A percentile compares a stretch with the other conserved stretches of the same genome.
These are phyloP conservation scores for Thelonectria olida DNA, from an alignment of 2,329 filamentous ascomycete species.

Conservation along the genomic window DNA sequence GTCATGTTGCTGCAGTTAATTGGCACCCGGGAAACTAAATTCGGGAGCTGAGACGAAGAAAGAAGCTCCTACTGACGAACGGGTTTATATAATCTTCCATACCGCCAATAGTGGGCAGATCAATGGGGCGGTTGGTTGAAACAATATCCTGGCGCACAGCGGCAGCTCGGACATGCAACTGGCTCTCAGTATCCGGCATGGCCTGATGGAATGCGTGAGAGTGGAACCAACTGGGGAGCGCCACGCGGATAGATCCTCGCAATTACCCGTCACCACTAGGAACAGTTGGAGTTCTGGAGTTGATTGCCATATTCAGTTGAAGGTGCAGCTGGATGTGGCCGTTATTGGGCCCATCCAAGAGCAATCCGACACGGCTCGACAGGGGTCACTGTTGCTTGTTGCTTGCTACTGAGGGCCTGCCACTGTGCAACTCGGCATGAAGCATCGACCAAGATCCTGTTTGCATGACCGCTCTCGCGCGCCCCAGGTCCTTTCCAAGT, in stretches of 20 bases:
- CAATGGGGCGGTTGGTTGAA: not conserved
- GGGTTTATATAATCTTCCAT: not conserved
- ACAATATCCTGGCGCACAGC: not conserved
- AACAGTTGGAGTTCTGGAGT: not conserved
- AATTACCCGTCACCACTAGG: not conserved
- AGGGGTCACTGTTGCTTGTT: not conserved
- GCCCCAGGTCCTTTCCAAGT: constrained; percentile 32
- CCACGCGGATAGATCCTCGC: not conserved
- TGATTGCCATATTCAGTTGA: not conserved
- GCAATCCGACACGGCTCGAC: not conserved
- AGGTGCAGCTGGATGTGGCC: not conserved
- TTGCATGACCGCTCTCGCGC: not conserved
- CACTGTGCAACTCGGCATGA: not conserved
- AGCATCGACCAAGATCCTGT: not conserved
- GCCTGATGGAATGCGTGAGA: not conserved
- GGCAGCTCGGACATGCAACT: not conserved
- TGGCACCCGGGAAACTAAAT: not conserved
- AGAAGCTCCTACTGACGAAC: not conserved
- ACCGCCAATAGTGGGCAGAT: not conserved
- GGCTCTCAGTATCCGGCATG: not conserved
- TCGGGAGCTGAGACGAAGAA: not conserved
- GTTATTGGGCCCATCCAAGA: not conserved
- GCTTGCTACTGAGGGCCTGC: not conserved
- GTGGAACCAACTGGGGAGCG: not conserved
- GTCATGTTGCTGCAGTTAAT: not conserved